A percentile compares a stretch with the other conserved stretches of the same genome.
Evolutionary conservation across 495 filamentous ascomycete species (phyloP).

Genomic region (Penicillium bovifimosum): DNA sequence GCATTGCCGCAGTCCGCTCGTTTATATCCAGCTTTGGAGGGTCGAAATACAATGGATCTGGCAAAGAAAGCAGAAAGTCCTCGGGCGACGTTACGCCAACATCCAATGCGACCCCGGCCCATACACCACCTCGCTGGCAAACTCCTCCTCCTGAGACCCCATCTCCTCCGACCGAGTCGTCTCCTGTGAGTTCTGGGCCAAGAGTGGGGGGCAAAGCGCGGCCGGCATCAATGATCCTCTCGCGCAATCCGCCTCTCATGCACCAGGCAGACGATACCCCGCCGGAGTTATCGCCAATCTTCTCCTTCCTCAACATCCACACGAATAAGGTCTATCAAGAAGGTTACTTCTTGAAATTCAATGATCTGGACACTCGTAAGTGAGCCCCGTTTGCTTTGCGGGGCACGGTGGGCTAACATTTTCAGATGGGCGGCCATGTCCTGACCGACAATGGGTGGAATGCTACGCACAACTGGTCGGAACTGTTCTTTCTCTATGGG

Average conservation of each 20-base stretch:
- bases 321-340: slow-evolving; percentile 95
- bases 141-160: slow-evolving; percentile 37
- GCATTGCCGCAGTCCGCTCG: slow-evolving; percentile 49
- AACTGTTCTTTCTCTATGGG: slow-evolving; percentile 92
- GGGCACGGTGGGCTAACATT: slow-evolving; percentile 6
- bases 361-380: slow-evolving; percentile 86
- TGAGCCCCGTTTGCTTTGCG: slow-evolving; percentile 7
- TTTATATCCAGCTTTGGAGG: slow-evolving; percentile 58
- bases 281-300: slow-evolving; percentile 90
- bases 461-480: slow-evolving; percentile 96
- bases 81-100: slow-evolving; percentile 14
- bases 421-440: slow-evolving; percentile 76
- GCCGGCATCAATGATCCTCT: slow-evolving; percentile 62
- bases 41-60: slow-evolving; percentile 24
- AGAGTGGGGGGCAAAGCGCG: slow-evolving; percentile 41
- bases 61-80: slow-evolving; percentile 29
- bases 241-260: slow-evolving; percentile 84
- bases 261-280: slow-evolving; percentile 78
- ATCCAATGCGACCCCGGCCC: slow-evolving; percentile 12
- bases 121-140: slow-evolving; percentile 29
- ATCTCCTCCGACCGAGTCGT: slow-evolving; percentile 27
- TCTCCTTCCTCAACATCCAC: slow-evolving; percentile 90
- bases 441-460: slow-evolving; percentile 89
- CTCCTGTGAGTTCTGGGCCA: slow-evolving; percentile 23
- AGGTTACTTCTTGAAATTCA: slow-evolving; percentile 93